Percentiles rank a stretch among this genome's conserved stretches.
Evolutionary conservation across 108 stramenopile genomes (phyloP).

Genomic region (Cylindrotheca fusiformis): DNA sequence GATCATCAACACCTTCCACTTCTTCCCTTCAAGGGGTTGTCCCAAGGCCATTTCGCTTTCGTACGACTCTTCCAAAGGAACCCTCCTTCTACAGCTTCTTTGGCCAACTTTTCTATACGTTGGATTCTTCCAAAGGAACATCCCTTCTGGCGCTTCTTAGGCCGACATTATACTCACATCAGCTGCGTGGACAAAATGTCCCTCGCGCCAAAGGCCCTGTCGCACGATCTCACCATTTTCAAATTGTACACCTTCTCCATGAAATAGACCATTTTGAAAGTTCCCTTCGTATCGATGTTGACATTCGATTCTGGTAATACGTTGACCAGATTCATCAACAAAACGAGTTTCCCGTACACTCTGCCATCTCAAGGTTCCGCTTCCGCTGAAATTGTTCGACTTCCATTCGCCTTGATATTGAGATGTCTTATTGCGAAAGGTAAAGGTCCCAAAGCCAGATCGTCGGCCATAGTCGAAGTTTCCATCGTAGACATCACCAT

Average conservation of each 20-base stretch:
- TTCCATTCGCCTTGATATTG: conserved; percentile 36
- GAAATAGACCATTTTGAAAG: not conserved
- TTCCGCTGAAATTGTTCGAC: conserved; percentile 23
- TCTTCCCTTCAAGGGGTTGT: too few relatives aligned
- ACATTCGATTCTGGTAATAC: not conserved
- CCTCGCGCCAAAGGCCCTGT: conserved; percentile 1
- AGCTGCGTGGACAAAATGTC: not conserved
- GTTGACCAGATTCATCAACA: not conserved
- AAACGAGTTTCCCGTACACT: not conserved
- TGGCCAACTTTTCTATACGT: too few relatives aligned
- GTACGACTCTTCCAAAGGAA: too few relatives aligned
- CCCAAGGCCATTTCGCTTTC: too few relatives aligned
- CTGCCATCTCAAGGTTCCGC: conserved; percentile 15
- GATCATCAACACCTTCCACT: too few relatives aligned
- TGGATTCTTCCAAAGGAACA: too few relatives aligned
- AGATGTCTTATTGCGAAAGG: conserved; percentile 9
- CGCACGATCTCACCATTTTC: not conserved
- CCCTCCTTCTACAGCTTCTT: too few relatives aligned
- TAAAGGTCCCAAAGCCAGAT: conserved; percentile 17
- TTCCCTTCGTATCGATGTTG: conserved; percentile 3
- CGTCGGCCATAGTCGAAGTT: conserved; percentile 17
- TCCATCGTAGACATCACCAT: conserved; percentile 26
- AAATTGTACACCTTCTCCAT: not conserved
- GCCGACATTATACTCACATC: not conserved
- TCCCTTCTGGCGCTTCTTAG: not conserved